Base-by-base conservation (phyloP, 2,329 filamentous ascomycete genomes). In the Gaeumannomyces sp. region DNA sequence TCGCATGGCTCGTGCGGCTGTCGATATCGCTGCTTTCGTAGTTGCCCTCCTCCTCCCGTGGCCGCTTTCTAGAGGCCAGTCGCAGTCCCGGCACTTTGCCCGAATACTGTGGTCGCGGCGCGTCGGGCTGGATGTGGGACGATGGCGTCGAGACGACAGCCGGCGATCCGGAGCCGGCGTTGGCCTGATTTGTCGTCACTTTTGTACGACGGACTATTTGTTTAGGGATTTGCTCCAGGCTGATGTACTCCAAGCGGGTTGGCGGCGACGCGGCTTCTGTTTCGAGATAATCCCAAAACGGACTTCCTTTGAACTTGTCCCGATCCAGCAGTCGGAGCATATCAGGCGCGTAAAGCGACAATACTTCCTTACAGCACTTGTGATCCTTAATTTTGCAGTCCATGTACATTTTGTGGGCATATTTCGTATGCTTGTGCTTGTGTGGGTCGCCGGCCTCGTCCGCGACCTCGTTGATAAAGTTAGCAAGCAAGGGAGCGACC, bases 1-100 rank as follows among this genome's bases (percentile, higher is more conserved):
- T 16, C 13, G 29, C 56, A 50, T 35, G 35, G 59, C 50, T 38
- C 16, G 70, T 59, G 16, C 69, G 75, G 68, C 70, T 70, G 35
- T 70, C 68, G 14, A 70, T 75, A 1, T 78, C 75, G n/a, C 74
- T 73, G 22, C 78, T 79, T 61, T 73, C 75, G 16, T 77, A 78
- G 11, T 78, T 69, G 29, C 76, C 73, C 35, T 72, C 65, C 3
- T 71, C 70, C n/a, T 74, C 72, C 28, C 73, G 74, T n/a, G 74
- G 69, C 13, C 82, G 78, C 66, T 84, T 85, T 68, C 79, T 80
- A 10, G 74, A 70, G 1, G 75, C 74, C 22, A 78, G 76, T 4
- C 82, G 78, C 33, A 85, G 73, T 27, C 72, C 75, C 5, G 81
- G 80, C 58, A 76, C 78, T 66, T 80, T 82, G 31, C 80, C 80